phyloP scores from a whole-genome alignment of 139 green algal species.

The Chlamydomonas eustigma region DNA sequence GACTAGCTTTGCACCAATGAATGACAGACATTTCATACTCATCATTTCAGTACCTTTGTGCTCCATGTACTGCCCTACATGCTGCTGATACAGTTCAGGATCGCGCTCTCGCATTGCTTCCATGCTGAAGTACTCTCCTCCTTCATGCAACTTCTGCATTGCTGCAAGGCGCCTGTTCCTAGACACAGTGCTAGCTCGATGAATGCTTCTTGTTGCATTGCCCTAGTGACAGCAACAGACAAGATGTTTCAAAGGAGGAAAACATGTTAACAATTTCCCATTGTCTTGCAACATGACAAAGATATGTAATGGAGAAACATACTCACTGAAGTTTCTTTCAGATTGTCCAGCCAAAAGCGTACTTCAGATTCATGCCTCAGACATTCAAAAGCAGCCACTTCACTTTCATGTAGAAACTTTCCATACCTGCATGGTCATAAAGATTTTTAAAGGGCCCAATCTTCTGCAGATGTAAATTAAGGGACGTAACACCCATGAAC shows the following conservation, averaged over 20 bases:
- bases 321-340: neutral
- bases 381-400: neutral
- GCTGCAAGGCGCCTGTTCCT: conserved; percentile 67
- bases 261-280: neutral
- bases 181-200: neutral
- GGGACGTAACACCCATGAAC: neutral
- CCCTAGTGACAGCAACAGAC: neutral
- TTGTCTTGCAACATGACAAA: neutral
- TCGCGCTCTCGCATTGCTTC: conserved; percentile 59
- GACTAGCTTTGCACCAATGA: no score
- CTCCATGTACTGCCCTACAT: conserved; percentile 40
- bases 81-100: conserved; percentile 67
- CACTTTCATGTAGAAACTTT: neutral
- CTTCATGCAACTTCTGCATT: conserved; percentile 47
- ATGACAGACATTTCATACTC: no score
- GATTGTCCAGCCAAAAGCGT: neutral
- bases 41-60: no score
- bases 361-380: conserved; percentile 2
- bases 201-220: conserved; percentile 4
- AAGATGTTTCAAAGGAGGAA: neutral
- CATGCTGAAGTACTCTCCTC: conserved; percentile 64
- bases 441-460: neutral
- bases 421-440: conserved; percentile 3
- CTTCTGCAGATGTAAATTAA: neutral
- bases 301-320: neutral